These are phyloP conservation scores for Gracilaria domingensis DNA, from an alignment of 23 red algal species.

Conservation along the genomic window DNA sequence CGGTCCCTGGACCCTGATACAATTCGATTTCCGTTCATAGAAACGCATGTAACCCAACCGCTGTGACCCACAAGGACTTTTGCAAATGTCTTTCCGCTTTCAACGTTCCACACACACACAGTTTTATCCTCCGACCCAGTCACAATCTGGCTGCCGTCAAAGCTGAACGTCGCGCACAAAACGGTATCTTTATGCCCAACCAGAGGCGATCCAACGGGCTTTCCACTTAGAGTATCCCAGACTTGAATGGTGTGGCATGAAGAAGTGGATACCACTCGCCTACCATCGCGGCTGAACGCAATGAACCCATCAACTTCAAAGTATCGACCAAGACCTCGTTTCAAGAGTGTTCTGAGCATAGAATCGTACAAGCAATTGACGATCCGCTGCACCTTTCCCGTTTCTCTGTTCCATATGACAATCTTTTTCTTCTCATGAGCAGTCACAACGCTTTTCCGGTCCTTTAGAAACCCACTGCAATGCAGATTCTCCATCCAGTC, in stretches of 20 bases:
- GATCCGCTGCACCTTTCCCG: neutral
- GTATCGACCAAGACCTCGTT: neutral
- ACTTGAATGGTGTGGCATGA: neutral
- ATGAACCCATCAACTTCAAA: constrained; percentile 3
- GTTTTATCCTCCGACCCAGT: constrained; percentile 6
- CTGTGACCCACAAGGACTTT: neutral
- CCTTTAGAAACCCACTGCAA: neutral
- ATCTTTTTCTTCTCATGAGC: constrained; percentile 1
- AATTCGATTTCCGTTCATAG: constrained; percentile 3
- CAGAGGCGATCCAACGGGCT: neutral
- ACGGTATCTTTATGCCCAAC: neutral
- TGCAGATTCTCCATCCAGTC: neutral
- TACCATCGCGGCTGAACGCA: neutral
- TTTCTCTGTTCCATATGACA: neutral
- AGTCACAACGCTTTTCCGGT: neutral
- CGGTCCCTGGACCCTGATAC: constrained; percentile 5
- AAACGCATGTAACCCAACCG: neutral
- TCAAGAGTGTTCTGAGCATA: neutral
- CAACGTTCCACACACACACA: neutral
- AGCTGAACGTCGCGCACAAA: neutral
- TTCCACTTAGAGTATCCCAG: constrained; percentile 3
- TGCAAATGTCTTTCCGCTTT: neutral
- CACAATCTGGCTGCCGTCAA: neutral
- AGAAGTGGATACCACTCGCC: constrained; percentile 12
- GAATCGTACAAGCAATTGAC: neutral